Conservation (phyloP, 768 basidiomycete genomes). For the Roridomyces roridus region DNA sequence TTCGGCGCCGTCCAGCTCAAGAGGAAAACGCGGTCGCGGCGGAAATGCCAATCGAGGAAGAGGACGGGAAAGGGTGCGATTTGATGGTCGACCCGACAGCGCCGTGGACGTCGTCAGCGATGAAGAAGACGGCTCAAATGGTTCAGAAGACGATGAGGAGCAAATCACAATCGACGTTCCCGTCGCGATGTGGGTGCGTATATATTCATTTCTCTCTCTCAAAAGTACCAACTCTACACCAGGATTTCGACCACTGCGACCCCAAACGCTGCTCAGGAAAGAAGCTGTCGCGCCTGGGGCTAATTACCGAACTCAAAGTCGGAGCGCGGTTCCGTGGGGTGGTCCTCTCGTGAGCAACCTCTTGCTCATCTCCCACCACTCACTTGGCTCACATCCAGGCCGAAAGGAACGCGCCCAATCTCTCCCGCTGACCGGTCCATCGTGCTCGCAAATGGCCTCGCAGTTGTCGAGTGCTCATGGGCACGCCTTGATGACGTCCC, state of each 20-base stretch:
- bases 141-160: constrained; percentile 25
- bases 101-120: constrained; percentile 55
- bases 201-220: neutral
- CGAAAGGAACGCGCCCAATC: constrained; percentile 80
- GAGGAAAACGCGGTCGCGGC: constrained; percentile 41
- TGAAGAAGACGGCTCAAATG: constrained; percentile 35
- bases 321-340: constrained; percentile 90
- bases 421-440: constrained; percentile 87
- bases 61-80: constrained; percentile 29
- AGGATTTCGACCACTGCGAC: constrained; percentile 99
- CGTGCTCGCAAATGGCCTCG: constrained; percentile 75
- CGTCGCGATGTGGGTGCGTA: constrained; percentile 95
- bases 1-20: constrained; percentile 29
- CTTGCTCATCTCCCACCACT: constrained; percentile 5
- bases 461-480: constrained; percentile 99
- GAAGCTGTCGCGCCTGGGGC: constrained; percentile 83
- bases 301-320: constrained; percentile 84
- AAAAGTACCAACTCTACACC: neutral
- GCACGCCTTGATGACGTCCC: constrained; percentile 94
- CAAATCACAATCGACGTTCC: constrained; percentile 64
- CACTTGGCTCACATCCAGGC: constrained; percentile 51
- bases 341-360: constrained; percentile 83
- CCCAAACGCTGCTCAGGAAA: constrained; percentile 85
- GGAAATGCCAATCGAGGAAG: constrained; percentile 34
- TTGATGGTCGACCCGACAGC: constrained; percentile 61